Evolutionary conservation across 1,284 basidiomycete genomes (phyloP), one percentile per base, ranked within the genome.

Genomic region (Baeospora myosura): DNA sequence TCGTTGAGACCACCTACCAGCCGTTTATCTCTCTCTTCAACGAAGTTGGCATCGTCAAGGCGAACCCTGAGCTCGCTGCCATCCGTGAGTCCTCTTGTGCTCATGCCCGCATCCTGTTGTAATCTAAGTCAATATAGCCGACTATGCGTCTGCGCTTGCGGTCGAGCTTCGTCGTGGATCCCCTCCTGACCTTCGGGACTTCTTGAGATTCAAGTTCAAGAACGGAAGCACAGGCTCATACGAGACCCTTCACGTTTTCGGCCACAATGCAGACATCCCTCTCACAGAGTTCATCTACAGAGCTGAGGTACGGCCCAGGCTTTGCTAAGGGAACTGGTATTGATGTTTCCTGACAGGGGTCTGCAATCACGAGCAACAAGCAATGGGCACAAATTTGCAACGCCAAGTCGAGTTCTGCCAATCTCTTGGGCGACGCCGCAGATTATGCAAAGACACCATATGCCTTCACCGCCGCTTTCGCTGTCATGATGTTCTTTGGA

Each of bases 21-120:
- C 84, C 89, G 12, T 88, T 92, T 74, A 81, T 92, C 54, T 88
- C 87, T 11, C 71, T 92, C 58, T 83, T 90, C 76, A 77, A 83
- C 60, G 76, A 88, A 64, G 80, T 84, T 12, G 79, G 81, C 42
- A 62, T 80, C 45, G 52, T 63, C 47, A 65, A 74, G 47, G 62
- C 71, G 18, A 63, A 78, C 58, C 79, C 82, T 1, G 71, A 80
- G 41, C 60, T 81, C 45, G 61, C 65, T 32, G 78, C 71, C 30
- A 77, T 89, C 49, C 81, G 83, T 82, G 54, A 54, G 76, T 74
- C 35, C 2, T 14, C 24, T 14, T 12, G 4, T 17, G 4, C 38
- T 40, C 11, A 37, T 24, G 12, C 32, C 25, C 23, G 17, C 6
- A 34, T 14, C 33, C 18, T 2, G 35, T 17, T 14, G 12, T 22